Conservation (phyloP, 768 basidiomycete species). For the Russula foetens region DNA sequence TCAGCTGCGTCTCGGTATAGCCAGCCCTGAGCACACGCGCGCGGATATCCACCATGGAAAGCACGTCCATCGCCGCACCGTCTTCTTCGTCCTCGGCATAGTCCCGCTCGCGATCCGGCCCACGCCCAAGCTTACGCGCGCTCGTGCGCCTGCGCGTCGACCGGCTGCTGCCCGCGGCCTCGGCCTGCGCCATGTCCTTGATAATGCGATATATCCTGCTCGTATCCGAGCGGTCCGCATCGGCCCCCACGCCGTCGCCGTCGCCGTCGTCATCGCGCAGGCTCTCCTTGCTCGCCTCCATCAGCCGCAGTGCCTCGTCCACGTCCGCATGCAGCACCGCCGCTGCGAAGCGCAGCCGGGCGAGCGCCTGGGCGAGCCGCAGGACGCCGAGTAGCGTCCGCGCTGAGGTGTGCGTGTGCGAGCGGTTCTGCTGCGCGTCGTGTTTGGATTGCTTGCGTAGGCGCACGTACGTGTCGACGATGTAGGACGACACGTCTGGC, state of each 20-base stretch:
- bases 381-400: conserved; percentile 92
- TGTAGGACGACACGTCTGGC: conserved; percentile 78
- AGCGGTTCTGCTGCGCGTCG: conserved; percentile 80
- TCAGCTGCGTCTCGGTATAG: conserved; percentile 86
- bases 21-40: conserved; percentile 79
- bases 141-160: conserved; percentile 41
- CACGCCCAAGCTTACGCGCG: conserved; percentile 37
- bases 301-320: conserved; percentile 91
- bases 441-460: conserved; percentile 90
- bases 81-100: conserved; percentile 59
- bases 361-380: conserved; percentile 90
- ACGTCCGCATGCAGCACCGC: conserved; percentile 81
- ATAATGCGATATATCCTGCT: conserved; percentile 88
- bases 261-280: conserved; percentile 72
- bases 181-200: conserved; percentile 64
- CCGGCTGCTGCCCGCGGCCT: conserved; percentile 29
- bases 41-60: conserved; percentile 83
- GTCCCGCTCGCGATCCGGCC: conserved; percentile 63
- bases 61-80: conserved; percentile 44
- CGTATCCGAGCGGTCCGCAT: conserved; percentile 67
- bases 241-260: conserved; percentile 37
- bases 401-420: conserved; percentile 91
- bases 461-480: conserved; percentile 93
- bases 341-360: conserved; percentile 80
- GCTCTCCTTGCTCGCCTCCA: conserved; percentile 95